Percentiles rank a stretch among this genome's conserved stretches.
These are phyloP conservation scores for Pichiaceae sp. DNA, from an alignment of 1,139 yeast species.

Conservation along the genomic window DNA sequence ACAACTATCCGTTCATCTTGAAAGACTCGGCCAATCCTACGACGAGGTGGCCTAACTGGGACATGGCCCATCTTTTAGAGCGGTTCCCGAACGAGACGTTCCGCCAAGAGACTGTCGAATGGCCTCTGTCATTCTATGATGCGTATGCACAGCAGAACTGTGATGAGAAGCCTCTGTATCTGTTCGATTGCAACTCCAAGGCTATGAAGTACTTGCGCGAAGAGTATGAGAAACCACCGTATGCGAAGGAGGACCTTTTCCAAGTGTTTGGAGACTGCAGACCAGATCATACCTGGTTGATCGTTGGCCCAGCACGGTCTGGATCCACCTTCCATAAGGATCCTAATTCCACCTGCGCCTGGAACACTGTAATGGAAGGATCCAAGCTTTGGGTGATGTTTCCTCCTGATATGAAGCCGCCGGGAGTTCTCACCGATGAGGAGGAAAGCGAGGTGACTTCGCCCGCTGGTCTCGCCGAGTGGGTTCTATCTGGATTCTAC, in stretches of 20 bases:
- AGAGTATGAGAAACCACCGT: conserved; percentile 48
- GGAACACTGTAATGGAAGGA: conserved; percentile 77
- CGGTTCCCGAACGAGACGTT: conserved; percentile 56
- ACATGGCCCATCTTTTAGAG: conserved; percentile 35
- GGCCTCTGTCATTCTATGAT: conserved; percentile 59
- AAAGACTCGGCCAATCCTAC: conserved; percentile 21
- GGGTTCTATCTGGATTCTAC: conserved; percentile 79
- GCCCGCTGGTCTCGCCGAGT: conserved; percentile 85
- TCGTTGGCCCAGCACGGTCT: conserved; percentile 70
- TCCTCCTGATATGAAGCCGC: conserved; percentile 70
- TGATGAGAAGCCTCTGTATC: conserved; percentile 79
- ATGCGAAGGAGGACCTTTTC: conserved; percentile 42
- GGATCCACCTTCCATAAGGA: conserved; percentile 92
- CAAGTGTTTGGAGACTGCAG: conserved; percentile 43
- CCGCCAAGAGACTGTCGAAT: conserved; percentile 78
- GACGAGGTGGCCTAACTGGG: conserved; percentile 66
- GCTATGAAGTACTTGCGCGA: conserved; percentile 51
- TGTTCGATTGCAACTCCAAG: conserved; percentile 68
- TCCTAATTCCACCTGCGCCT: conserved; percentile 84
- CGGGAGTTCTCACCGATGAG: conserved; percentile 73
- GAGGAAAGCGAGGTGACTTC: conserved; percentile 87
- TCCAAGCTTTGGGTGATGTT: conserved; percentile 83
- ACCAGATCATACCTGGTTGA: conserved; percentile 89
- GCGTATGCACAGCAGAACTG: conserved; percentile 51
- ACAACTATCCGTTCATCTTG: conserved; percentile 61